Conservation (phyloP, 768 basidiomycete species). For the Trametes meyenii region DNA sequence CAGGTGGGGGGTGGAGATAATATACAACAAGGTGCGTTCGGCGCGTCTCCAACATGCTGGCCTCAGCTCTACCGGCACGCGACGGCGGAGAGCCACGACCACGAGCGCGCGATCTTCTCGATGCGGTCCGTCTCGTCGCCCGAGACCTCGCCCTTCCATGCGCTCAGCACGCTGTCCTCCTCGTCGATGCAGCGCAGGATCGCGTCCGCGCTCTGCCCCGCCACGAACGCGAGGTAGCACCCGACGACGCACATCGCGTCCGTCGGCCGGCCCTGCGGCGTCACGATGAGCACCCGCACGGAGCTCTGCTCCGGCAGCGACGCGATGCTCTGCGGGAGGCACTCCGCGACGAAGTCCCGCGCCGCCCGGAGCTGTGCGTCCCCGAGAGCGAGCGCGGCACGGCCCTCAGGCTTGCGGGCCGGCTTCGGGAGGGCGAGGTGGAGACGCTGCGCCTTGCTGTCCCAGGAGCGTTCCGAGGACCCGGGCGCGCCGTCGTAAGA, state of each 20-base stretch:
- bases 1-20: neutral
- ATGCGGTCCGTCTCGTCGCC: constrained; percentile 32
- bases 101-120: constrained; percentile 31
- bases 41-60: too few relatives aligned
- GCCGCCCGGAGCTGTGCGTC: constrained; percentile 41
- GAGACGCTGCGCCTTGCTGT: constrained; percentile 20
- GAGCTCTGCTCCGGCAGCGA: constrained; percentile 8
- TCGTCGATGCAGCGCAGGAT: constrained; percentile 31
- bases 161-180: constrained; percentile 30
- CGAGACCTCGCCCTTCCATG: constrained; percentile 37
- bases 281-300: constrained; percentile 33
- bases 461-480: constrained; percentile 2
- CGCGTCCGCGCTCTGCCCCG: constrained; percentile 25
- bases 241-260: constrained; percentile 35
- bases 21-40: neutral
- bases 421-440: constrained; percentile 25
- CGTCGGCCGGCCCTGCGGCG: constrained; percentile 33
- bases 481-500: constrained; percentile 1
- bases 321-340: constrained; percentile 34
- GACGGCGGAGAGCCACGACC: constrained; percentile 26
- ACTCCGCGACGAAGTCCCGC: constrained; percentile 47
- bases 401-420: constrained; percentile 7
- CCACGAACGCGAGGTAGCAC: constrained; percentile 35
- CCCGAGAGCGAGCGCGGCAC: constrained; percentile 32
- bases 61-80: constrained; percentile 3